Conservation (phyloP, 306 rosid species). For the Fragaria vesca region DNA sequence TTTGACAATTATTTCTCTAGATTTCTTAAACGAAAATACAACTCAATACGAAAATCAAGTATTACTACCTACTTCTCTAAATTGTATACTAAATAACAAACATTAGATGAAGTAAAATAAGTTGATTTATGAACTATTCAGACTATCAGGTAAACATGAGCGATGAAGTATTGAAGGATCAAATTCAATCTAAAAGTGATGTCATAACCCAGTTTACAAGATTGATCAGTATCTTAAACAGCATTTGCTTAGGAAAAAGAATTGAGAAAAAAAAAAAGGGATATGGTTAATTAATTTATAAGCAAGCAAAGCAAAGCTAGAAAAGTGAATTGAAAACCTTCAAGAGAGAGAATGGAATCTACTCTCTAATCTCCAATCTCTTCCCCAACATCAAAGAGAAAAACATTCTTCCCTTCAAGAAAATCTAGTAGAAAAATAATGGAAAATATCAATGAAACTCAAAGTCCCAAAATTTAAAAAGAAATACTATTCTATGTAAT, state of each 20-base stretch:
- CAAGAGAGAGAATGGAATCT: conserved; percentile 74
- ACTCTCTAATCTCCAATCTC: conserved; percentile 11
- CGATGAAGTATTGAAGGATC: not conserved
- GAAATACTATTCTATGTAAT: too few species aligned
- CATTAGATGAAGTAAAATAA: too few species aligned
- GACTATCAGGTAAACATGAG: not conserved
- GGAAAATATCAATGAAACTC: not conserved
- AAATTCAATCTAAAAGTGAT: not conserved
- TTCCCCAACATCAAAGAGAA: not conserved
- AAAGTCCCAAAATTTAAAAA: too few species aligned
- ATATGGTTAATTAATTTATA: conserved; percentile 40
- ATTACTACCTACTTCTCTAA: too few species aligned
- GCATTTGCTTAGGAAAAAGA: not conserved
- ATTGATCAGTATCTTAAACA: not conserved
- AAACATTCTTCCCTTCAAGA: not conserved
- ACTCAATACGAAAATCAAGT: too few species aligned
- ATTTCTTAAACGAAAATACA: too few species aligned
- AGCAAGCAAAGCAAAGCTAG: conserved; percentile 20
- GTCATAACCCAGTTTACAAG: not conserved
- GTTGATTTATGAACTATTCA: not conserved
- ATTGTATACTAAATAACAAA: too few species aligned
- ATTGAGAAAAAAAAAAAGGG: not conserved
- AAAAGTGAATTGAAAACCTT: conserved; percentile 48
- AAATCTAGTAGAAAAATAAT: not conserved
- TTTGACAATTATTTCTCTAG: too few species aligned